A percentile compares a stretch with the other conserved stretches of the same genome.
These are phyloP conservation scores for Chaetoscypha palmicola DNA, from an alignment of 2,329 filamentous ascomycete genomes.

Conservation along the genomic window DNA sequence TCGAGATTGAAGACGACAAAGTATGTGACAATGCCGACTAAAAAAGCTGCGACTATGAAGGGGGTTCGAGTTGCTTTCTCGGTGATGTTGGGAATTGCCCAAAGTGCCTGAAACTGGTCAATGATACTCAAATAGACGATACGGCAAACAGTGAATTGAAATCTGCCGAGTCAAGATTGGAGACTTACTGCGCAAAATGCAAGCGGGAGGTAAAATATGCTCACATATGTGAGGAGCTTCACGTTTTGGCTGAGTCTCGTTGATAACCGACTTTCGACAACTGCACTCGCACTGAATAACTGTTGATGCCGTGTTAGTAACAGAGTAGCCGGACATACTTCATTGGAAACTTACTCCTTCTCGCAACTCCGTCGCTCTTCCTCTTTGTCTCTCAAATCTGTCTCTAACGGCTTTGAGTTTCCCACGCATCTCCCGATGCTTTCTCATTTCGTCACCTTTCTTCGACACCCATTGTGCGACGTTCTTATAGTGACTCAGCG, in stretches of 20 bases:
- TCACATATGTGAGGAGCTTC: slow-evolving; percentile 34
- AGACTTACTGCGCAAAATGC: slow-evolving; percentile 28
- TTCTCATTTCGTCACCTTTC: slow-evolving; percentile 1
- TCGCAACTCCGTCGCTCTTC: slow-evolving; percentile 5
- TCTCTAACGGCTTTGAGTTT: slow-evolving; percentile 4
- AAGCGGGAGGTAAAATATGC: slow-evolving; percentile 35
- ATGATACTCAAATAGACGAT: slow-evolving; percentile 14
- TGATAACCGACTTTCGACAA: slow-evolving; percentile 28
- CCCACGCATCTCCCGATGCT: neutral
- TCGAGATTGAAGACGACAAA: slow-evolving; percentile 14
- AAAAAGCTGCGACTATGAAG: slow-evolving; percentile 5
- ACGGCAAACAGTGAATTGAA: neutral
- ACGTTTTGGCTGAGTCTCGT: slow-evolving; percentile 32
- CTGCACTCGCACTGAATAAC: slow-evolving; percentile 27
- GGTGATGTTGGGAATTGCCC: neutral
- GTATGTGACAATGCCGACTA: slow-evolving; percentile 12
- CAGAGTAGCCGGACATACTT: neutral
- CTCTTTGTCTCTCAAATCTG: slow-evolving; percentile 6
- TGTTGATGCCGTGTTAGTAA: neutral
- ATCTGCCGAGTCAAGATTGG: neutral
- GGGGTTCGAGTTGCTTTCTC: neutral
- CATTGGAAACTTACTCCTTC: slow-evolving; percentile 10
- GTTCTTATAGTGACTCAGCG: neutral
- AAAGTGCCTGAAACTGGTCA: slow-evolving; percentile 1
- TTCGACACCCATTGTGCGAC: neutral